Base-by-base conservation (phyloP, 176 grass and related monocot species). In the Zoysia japonica region DNA sequence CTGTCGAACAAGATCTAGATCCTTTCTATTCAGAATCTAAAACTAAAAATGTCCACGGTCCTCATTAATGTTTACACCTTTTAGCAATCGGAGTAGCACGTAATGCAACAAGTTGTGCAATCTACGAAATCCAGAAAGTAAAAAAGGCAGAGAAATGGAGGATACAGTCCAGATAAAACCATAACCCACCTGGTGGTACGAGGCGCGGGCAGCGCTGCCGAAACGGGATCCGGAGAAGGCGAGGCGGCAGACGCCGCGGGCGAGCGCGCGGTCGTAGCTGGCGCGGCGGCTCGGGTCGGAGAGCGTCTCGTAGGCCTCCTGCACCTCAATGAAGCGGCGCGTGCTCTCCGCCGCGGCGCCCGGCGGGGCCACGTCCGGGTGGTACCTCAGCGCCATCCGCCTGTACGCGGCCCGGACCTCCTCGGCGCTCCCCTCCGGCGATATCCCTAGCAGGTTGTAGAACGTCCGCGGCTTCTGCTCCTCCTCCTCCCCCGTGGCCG, bases 231-330 rank as follows among this genome's bases (percentile, higher is more conserved):
- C 78, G 84, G 85, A 70, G 63, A 89, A 85, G 83, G 79, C 76
- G 61, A 92, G 70, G 19, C 82, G 35, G 84, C 79, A 70, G 79
- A 85, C 46, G 65, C 93, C 87, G 48, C 85, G 85, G 1, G 68
- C 67, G 72, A 97, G 83, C 61, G 84, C 84, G 6, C 78, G 75
- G 77, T 97, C 93, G 74, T 97, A 97, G 73, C 72, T 70, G 59
- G 78, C 84, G 59, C 93, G 83, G 20, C 88, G 86, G 80, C 73
- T 77, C 1, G 90, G 93, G 50, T 97, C 93, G 81, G 93, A 97
- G 63, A 97, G 88, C 62, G 93, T 97, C 85, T 93, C 88, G 86
- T 97, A 97, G 37, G 93, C 93, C 74, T 97, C 86, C 86, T 91
- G 93, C 67, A 91, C 77, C 88, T 97, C 83, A 65, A 97, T 97